These are phyloP conservation scores for Sisymbrium irio DNA, from an alignment of 345 rosid genomes.

Conservation along the genomic window DNA sequence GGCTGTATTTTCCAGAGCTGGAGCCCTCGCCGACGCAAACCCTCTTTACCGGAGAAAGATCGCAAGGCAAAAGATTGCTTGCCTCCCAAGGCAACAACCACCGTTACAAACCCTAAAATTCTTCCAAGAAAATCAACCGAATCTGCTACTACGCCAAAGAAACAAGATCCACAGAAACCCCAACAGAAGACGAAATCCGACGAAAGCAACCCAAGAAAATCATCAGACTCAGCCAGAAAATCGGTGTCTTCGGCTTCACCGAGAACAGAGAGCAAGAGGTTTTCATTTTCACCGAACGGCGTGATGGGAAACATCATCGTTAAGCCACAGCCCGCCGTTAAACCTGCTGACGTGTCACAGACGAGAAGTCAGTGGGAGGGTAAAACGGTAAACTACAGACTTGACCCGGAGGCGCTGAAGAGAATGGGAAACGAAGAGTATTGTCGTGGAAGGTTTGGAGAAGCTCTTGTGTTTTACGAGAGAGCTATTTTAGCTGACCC, in stretches of 20 bases:
- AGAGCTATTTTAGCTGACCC: slow-evolving; percentile 65
- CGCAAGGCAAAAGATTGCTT: slow-evolving; percentile 26
- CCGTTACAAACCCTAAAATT: slow-evolving; percentile 32
- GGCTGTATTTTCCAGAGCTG: slow-evolving; percentile 49
- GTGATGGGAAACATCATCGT: slow-evolving; percentile 75
- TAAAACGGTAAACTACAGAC: slow-evolving; percentile 28
- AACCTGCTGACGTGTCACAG: slow-evolving; percentile 18
- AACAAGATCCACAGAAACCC: slow-evolving; percentile 23
- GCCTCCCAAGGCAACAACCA: slow-evolving; percentile 28
- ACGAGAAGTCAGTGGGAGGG: slow-evolving; percentile 24
- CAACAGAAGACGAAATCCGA: slow-evolving; percentile 18
- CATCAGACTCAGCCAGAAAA: slow-evolving; percentile 40
- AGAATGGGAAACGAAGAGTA: slow-evolving; percentile 74
- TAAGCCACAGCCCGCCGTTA: slow-evolving; percentile 41
- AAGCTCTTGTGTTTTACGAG: slow-evolving; percentile 77
- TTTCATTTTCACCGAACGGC: slow-evolving; percentile 37
- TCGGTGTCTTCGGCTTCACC: slow-evolving; percentile 44
- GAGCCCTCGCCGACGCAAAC: slow-evolving; percentile 42
- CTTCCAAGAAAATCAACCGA: slow-evolving; percentile 23
- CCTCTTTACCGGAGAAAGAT: slow-evolving; percentile 36
- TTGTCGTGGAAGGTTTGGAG: slow-evolving; percentile 62
- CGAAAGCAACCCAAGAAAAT: slow-evolving; percentile 28
- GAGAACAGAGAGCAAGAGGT: slow-evolving; percentile 31
- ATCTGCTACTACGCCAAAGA: slow-evolving; percentile 20
- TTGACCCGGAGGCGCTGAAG: slow-evolving; percentile 66